Conservation (phyloP, 768 basidiomycete genomes). For the Candolleomyces aberdarensis region DNA sequence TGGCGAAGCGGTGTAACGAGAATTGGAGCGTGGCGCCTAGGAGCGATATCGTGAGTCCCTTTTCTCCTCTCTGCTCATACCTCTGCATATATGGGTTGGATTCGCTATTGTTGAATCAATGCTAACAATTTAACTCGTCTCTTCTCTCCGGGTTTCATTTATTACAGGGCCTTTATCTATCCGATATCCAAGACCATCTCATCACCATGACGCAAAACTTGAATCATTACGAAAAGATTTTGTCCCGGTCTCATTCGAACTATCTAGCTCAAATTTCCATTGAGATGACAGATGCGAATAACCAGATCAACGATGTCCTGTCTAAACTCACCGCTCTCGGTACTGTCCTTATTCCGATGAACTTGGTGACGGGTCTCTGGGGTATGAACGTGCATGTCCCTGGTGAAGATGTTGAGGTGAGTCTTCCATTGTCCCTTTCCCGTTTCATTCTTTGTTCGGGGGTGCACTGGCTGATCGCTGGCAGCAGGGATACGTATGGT, state of each 20-base stretch:
- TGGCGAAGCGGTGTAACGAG: slow-evolving; percentile 97
- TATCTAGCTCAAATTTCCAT: slow-evolving; percentile 99
- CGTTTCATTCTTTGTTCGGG: not conserved
- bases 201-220: slow-evolving; percentile 99
- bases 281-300: slow-evolving; percentile 99
- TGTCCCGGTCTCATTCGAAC: slow-evolving; percentile 97
- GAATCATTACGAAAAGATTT: slow-evolving; percentile 99
- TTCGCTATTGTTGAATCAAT: too few relatives aligned
- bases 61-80: not conserved
- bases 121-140: not conserved
- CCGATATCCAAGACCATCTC: slow-evolving; percentile 96
- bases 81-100: too few relatives aligned
- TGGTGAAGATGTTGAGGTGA: slow-evolving; percentile 60
- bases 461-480: not conserved
- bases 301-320: slow-evolving; percentile 98
- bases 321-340: slow-evolving; percentile 96
- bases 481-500: slow-evolving; percentile 68
- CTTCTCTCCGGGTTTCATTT: not conserved
- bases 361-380: slow-evolving; percentile 94
- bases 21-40: slow-evolving; percentile 99
- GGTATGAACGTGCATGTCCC: slow-evolving; percentile 99
- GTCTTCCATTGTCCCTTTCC: slow-evolving; percentile 11
- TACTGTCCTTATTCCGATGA: slow-evolving; percentile 97
- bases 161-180: slow-evolving; percentile 83
- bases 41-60: slow-evolving; percentile 78